Conservation (phyloP, 805 yeast species). For the Barnettozyma botsteinii region DNA sequence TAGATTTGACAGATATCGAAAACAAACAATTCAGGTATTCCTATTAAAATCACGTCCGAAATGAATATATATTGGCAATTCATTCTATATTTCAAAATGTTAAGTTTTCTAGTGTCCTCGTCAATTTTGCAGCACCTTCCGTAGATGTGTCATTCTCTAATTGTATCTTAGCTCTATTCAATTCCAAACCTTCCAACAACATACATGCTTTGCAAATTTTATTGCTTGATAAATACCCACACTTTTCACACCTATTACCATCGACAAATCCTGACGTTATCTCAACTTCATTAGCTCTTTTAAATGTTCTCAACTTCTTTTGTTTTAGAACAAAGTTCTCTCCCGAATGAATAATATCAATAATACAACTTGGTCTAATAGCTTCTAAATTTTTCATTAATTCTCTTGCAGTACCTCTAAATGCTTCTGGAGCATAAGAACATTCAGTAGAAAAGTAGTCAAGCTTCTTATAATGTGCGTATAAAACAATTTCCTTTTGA, state of each 20-base stretch:
- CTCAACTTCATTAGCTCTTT: constrained; percentile 37
- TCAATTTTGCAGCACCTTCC: constrained; percentile 59
- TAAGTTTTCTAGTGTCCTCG: constrained; percentile 58
- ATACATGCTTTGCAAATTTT: constrained; percentile 90
- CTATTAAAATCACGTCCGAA: background rate
- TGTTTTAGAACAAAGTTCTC: constrained; percentile 70
- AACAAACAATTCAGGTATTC: constrained; percentile 10
- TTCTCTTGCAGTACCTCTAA: constrained; percentile 94
- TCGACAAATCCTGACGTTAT: constrained; percentile 46
- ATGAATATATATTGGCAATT: background rate
- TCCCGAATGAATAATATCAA: constrained; percentile 92
- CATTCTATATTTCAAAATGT: constrained; percentile 39
- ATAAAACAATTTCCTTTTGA: constrained; percentile 94
- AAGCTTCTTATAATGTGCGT: constrained; percentile 92
- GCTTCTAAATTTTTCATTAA: constrained; percentile 86
- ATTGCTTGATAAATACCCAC: constrained; percentile 90
- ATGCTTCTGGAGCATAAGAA: constrained; percentile 97
- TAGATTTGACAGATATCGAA: constrained; percentile 11
- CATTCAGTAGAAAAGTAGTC: constrained; percentile 98
- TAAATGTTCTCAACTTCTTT: constrained; percentile 39
- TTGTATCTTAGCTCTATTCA: constrained; percentile 58
- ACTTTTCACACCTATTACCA: constrained; percentile 76
- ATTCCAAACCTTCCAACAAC: constrained; percentile 76
- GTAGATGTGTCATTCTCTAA: constrained; percentile 47
- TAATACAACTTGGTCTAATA: constrained; percentile 85